Percentiles rank a stretch among this genome's conserved stretches.
Evolutionary conservation across 1,284 basidiomycete genomes (phyloP).

Genomic region (Ustanciosporium gigantosporum): DNA sequence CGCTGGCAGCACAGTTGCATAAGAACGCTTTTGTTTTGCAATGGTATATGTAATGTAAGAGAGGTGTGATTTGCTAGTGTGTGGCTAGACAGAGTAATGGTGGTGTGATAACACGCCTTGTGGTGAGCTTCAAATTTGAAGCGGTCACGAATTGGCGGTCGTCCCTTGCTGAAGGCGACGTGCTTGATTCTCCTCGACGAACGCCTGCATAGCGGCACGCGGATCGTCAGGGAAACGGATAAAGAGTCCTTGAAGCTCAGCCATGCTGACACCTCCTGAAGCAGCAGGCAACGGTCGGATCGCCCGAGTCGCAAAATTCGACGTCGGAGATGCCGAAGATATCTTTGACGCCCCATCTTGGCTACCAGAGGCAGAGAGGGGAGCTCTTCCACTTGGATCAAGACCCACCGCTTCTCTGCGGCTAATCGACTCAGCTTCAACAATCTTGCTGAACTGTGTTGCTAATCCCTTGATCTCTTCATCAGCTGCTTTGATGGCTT

Average conservation of each 20-base stretch:
- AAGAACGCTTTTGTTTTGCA: no score
- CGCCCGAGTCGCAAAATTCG: conserved; percentile 6
- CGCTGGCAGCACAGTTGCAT: no score
- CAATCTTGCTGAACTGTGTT: conserved; percentile 16
- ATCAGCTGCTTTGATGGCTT: conserved; percentile 9
- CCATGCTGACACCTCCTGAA: conserved; percentile 60
- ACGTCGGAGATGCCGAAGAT: conserved; percentile 1
- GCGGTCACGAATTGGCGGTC: no score
- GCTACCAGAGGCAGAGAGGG: background rate
- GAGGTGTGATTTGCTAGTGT: no score
- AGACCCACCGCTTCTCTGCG: conserved; percentile 30
- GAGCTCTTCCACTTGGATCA: conserved; percentile 13
- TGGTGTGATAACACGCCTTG: no score
- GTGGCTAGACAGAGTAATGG: no score
- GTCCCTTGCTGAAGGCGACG: no score
- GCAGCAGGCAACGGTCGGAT: conserved; percentile 37
- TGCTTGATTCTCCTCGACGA: conserved; percentile 14
- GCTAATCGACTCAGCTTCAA: conserved; percentile 23
- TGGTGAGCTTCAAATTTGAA: no score
- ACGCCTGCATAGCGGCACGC: conserved; percentile 44
- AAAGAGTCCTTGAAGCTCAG: conserved; percentile 59
- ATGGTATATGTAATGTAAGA: no score
- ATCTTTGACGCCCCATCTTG: no score
- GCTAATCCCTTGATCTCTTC: conserved; percentile 19
- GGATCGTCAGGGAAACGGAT: conserved; percentile 57